Evolutionary conservation across 2,329 filamentous ascomycete genomes (phyloP), one percentile per base, ranked within the genome.

Genomic region (Pseudogymnoascus sp.): DNA sequence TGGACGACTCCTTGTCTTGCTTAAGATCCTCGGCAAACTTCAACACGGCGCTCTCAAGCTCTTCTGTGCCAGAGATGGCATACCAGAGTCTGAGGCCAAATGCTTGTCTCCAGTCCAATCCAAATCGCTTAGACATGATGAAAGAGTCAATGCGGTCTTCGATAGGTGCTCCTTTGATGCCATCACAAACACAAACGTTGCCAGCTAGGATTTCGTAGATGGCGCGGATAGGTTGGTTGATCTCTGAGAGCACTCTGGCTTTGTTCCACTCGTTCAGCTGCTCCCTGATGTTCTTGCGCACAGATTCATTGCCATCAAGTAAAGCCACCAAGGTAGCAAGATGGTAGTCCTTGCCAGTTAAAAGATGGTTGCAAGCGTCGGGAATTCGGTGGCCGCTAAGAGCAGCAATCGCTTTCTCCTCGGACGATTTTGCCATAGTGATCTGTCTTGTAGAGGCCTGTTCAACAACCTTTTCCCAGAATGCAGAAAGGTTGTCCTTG

Each of bases 81-180:
- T 96, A 99, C 89, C 92, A 97, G 1, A 99, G 79, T 45, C 92
- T 86, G 59, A 99, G 80, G 9, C 90, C 93, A 73, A 99, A 96
- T 0, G 92, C 87, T 71, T 96, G 92, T 73, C 90, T 87, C 94
- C 94, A 99, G 72, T 95, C 89, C 36, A 99, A 80, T 4, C 85
- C 85, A 72, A 97, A 99, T 55, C 87, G 87, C 69, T 89, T 83
- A 0, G 91, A 89, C 66, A 99, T 89, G 61, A 86, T 82, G 71
- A 99, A 96, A 0, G 87, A 87, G 12, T 87, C 82, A 39, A 88
- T 82, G 48, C 89, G 87, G 74, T 97, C 90, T 73, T 97, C 94
- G 7, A 87, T 77, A 1, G 89, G 84, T 5, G 83, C 86, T 2
- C 80, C 81, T 66, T 85, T 87, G 70, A 88, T 87, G 9, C 93